Evolutionary conservation across 768 basidiomycete species (phyloP).

Genomic region (Lentinula aciculospora): DNA sequence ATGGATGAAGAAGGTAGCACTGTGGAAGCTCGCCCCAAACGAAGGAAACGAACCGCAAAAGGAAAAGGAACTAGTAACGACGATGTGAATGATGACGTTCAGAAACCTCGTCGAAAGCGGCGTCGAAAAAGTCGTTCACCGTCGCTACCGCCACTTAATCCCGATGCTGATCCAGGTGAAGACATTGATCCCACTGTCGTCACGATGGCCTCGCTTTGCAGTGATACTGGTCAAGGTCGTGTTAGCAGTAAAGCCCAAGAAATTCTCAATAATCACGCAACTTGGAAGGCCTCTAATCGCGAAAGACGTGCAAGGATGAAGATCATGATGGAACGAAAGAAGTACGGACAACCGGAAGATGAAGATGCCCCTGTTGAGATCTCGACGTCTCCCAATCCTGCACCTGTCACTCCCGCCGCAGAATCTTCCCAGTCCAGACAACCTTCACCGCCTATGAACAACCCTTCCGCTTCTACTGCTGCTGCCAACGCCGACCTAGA

Average conservation of each 20-base stretch:
- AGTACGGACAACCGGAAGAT: conserved; percentile 60
- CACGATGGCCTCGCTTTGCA: conserved; percentile 80
- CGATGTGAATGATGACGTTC: neutral
- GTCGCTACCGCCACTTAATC: conserved; percentile 51
- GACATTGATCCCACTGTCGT: conserved; percentile 76
- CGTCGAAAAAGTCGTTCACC: conserved; percentile 35
- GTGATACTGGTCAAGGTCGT: conserved; percentile 73
- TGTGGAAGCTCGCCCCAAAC: conserved; percentile 4
- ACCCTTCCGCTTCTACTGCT: conserved; percentile 4
- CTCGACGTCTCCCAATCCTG: conserved; percentile 8
- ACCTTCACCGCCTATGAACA: neutral
- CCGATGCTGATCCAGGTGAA: conserved; percentile 62
- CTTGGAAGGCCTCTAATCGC: conserved; percentile 65
- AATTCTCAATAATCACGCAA: conserved; percentile 62
- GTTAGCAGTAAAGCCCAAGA: conserved; percentile 73
- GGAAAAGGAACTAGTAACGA: neutral
- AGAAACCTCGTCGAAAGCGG: conserved; percentile 10
- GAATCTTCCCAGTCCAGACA: conserved; percentile 6
- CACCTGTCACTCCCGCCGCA: conserved; percentile 6
- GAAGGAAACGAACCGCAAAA: conserved; percentile 8
- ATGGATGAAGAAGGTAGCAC: neutral
- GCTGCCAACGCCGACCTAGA: conserved; percentile 10
- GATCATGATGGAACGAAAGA: conserved; percentile 62
- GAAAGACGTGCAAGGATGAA: conserved; percentile 65
- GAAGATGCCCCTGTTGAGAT: conserved; percentile 20